Evolutionary conservation across 345 rosid species (phyloP).

Genomic region (Psidium guajava): DNA sequence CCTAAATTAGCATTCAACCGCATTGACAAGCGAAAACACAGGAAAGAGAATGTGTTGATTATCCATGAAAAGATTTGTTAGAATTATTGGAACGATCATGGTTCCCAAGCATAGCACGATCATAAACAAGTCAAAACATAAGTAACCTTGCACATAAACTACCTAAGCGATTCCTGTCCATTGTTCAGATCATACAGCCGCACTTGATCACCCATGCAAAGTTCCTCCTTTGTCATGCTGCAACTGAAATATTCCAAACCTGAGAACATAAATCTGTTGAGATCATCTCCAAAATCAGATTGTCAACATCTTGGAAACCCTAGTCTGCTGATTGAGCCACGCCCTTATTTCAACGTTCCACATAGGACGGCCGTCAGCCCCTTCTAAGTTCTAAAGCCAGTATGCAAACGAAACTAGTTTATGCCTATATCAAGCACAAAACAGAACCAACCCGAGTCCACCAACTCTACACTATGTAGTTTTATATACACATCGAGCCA

Average conservation of each 20-base stretch:
- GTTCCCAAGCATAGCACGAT: not conserved
- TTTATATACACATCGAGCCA: not conserved
- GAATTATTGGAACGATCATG: not conserved
- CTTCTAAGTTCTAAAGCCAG: not conserved
- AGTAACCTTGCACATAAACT: not conserved
- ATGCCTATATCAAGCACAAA: not conserved
- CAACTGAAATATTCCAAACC: not conserved
- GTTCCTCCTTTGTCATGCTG: not conserved
- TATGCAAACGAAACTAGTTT: not conserved
- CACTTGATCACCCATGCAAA: not conserved
- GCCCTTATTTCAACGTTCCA: not conserved
- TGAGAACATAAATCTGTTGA: not conserved
- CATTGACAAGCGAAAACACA: not conserved
- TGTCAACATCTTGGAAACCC: not conserved
- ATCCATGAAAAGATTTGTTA: not conserved
- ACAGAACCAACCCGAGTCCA: not conserved
- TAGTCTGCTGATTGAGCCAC: not conserved
- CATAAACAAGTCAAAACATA: not conserved
- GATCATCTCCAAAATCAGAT: not conserved
- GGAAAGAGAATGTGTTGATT: not conserved
- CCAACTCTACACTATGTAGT: not conserved
- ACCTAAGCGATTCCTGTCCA: not conserved
- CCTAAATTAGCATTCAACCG: not conserved
- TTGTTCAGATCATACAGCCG: accelerated
- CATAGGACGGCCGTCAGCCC: not conserved